Base-by-base conservation (phyloP, 23 red algal genomes). In the Gracilaria gracilis region DNA sequence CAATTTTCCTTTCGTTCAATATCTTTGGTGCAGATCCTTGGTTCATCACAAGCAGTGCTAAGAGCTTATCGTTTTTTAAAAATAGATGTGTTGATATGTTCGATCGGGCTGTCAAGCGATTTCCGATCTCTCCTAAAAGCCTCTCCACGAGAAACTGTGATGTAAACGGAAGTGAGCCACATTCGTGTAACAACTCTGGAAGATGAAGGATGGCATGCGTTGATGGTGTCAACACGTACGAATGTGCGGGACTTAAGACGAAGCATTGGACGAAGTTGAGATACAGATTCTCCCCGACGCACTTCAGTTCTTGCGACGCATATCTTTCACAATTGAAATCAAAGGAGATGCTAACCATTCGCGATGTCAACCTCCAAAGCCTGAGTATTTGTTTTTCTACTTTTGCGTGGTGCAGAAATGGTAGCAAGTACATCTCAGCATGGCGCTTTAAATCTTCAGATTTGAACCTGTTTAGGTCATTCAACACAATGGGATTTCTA, bases 391-490 rank as follows among this genome's bases (percentile, higher is more conserved):
- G 32, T 37, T 57, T 55, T 8, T 27, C 13, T 0, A 80, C 76
- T 7, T 27, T 37, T 9, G 9, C 32, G n/a, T 54, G 42, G 32
- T 61, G 54, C 4, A 57, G 23, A 32, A 80, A 58, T 17, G 76
- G 48, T 3, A 54, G 31, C n/a, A 78, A 16, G 39, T 78, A 78
- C 38, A 78, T 11, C 38, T 54, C 38, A 34, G 44, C 29, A 48
- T 80, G 67, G 36, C 21, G 7, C 58, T 80, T 80, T 4, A 80
- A 28, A 17, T 80, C 76, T 29, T 80, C 76, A 1, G 42, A 48
- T 57, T 61, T 55, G 54, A 31, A 57, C 15, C 58, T 55, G 7
- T 8, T 17, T 5, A 80, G 76, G 58, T 80, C 5, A 3, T 61
- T 3, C 0, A 80, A n/a, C 16, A 27, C 35, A 8, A 61, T 3